Base-by-base conservation (phyloP, 108 stramenopile genomes). In the Pseudonitzschia multiseries region DNA sequence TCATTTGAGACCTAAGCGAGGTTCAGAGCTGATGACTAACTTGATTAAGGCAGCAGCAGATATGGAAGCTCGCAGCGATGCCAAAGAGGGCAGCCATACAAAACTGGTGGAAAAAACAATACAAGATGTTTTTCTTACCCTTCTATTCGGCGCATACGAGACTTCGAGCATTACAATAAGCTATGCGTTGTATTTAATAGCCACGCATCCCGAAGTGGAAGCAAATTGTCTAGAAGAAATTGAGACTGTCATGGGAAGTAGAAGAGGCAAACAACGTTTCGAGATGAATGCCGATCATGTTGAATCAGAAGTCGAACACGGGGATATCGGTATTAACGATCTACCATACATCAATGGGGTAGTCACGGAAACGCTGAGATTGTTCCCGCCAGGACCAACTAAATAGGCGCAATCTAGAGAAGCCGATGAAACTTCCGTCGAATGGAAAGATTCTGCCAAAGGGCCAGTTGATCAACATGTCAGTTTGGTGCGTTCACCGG, bases 101-200 rank as follows among this genome's bases (percentile, higher is more conserved):
- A 33, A 9, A 18, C 10, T 26, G 4, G 36, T 44, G 42, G 33
- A 57, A 18, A 6, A 60, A 17, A 68, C 63, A 0, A 17, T 75
- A 20, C 33, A 33, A 18, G 64, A 65, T 65, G 64, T 65, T 21
- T 26, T 41, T 14, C 22, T 65, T 21, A 75, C 78, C 13, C 70
- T 87, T 9, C 59, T 87, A 0, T 74, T 85, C 63, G 86, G 82
- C 13, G 87, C 82, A 57, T 84, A 82, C 43, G 87, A 86, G 53
- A 88, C 87, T 15, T 75, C 84, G 0, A 57, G 79, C 22, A 70
- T 86, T 22, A 80, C 84, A 26, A 43, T 88, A 29, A 72, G 83
- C 15, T 88, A 80, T 64, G 71, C 72, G n/a, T 65, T 88, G 65
- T 86, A 86, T 68, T 62, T 65, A 41, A 62, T 88, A 0, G 61